Base-by-base conservation (phyloP, 176 grass and related monocot species). In the Calamus simplicifolius region DNA sequence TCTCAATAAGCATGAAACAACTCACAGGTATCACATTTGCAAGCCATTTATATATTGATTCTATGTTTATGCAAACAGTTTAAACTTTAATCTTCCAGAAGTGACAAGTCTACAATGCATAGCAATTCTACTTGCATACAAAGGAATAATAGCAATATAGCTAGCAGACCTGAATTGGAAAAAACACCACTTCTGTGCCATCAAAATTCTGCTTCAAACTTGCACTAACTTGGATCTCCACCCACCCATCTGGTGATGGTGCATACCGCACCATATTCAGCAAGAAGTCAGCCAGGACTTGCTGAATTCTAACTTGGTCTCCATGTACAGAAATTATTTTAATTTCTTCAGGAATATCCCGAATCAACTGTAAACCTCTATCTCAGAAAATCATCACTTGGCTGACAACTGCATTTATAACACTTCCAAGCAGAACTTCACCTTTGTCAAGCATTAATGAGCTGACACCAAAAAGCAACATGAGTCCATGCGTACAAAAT, bases 331-430 rank as follows among this genome's bases (percentile, higher is more conserved):
- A 80, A 16, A 80, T 64, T 25, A 75, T 81, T 81, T 92, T 97
- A 59, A 92, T 88, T 85, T 97, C 87, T 64, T 92, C 93, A 73
- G 93, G 93, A 69, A 97, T 91, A 74, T 97, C 84, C 64, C 93
- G 80, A 61, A 97, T 92, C 68, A 97, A 73, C 72, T 97, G 81
- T 61, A 97, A 67, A 53, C 80, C 87, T 70, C 51, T 97, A 78
- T 82, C 84, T 85, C 64, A 97, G 74, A 83, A 78, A 77, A 91
- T 67, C 93, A 97, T 91, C 52, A 85, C 93, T 88, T 97, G 93
- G 66, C 87, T 91, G 19, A 97, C 84, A 75, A 97, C 84, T 73
- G 87, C 81, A 63, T 97, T 88, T 59, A 97, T 86, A 49, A 91
- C 76, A 67, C 64, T 80, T 65, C 76, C 93, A 54, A 97, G 68